Conservation (phyloP, 75 land plant genomes). For the Picea glauca region DNA sequence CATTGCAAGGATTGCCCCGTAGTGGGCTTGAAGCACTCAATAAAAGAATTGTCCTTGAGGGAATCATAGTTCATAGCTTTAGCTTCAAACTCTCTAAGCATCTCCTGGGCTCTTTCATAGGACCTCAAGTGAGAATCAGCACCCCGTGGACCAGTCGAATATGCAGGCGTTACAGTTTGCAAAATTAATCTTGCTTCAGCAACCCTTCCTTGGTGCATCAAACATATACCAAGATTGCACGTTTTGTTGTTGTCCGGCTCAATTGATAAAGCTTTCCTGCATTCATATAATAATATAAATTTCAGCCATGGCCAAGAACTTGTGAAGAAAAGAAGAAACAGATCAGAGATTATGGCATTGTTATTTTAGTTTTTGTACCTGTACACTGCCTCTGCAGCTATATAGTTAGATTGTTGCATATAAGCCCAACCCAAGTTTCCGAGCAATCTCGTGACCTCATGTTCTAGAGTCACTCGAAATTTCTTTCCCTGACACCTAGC, state of each 20-base stretch:
- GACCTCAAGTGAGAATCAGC: conserved; percentile 94
- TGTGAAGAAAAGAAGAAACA: background rate
- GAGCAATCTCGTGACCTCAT: conserved; percentile 92
- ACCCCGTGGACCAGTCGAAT: conserved; percentile 67
- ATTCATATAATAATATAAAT: background rate
- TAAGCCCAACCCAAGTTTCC: conserved; percentile 98
- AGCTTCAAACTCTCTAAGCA: conserved; percentile 78
- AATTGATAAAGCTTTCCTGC: conserved; percentile 67
- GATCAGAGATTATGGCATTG: background rate
- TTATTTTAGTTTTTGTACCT: background rate
- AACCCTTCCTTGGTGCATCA: conserved; percentile 95
- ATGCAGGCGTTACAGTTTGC: conserved; percentile 61
- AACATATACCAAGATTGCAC: conserved; percentile 94
- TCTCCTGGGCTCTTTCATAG: conserved; percentile 92
- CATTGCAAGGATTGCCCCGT: conserved; percentile 18
- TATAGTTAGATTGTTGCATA: conserved; percentile 89
- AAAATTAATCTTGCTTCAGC: conserved; percentile 77
- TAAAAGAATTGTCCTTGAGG: conserved; percentile 61
- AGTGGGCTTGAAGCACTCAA: conserved; percentile 4
- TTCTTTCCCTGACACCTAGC: conserved; percentile 98
- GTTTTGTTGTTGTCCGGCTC: conserved; percentile 97
- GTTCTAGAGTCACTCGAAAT: conserved; percentile 95
- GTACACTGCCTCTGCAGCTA: conserved; percentile 92
- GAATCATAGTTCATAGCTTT: conserved; percentile 18
- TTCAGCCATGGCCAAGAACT: background rate